phyloP scores from a whole-genome alignment of 2,329 filamentous ascomycete species.

The Coniella lustricola region DNA sequence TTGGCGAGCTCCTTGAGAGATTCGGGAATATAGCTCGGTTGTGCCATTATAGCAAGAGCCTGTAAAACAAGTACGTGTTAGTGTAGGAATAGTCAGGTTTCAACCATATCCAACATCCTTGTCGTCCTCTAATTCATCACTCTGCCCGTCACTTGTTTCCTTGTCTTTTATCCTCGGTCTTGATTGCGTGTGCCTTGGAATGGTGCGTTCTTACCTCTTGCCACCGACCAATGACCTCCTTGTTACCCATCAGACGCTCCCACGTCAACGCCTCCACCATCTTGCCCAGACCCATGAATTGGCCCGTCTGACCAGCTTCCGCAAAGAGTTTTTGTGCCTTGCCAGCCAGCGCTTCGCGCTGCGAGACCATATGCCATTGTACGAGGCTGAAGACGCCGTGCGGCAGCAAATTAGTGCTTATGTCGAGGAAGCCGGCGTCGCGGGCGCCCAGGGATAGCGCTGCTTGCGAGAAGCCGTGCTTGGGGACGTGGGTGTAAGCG shows the following conservation, averaged over 20 bases:
- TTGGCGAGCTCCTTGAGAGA: conserved; percentile 73
- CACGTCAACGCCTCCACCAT: conserved; percentile 68
- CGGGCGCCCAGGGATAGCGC: conserved; percentile 71
- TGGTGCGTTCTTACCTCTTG: conserved; percentile 62
- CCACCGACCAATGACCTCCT: conserved; percentile 66
- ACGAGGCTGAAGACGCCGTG: conserved; percentile 77
- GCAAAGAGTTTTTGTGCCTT: conserved; percentile 34
- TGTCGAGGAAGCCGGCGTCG: conserved; percentile 80
- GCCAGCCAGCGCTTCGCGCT: conserved; percentile 52
- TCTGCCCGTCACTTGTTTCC: background rate
- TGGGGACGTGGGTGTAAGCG: conserved; percentile 71
- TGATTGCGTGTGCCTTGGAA: background rate
- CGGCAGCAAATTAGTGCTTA: conserved; percentile 75
- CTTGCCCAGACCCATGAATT: conserved; percentile 42
- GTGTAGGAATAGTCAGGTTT: background rate
- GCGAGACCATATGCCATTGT: conserved; percentile 64
- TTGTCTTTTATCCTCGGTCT: background rate
- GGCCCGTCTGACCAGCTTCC: conserved; percentile 24
- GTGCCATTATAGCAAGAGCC: conserved; percentile 86
- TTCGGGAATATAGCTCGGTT: conserved; percentile 67
- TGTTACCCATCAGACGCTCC: conserved; percentile 70
- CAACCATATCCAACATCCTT: background rate
- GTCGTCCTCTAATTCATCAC: no score
- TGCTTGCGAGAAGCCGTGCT: conserved; percentile 71
- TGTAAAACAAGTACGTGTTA: conserved; percentile 27